phyloP scores from a whole-genome alignment of 2,329 filamentous ascomycete genomes.

The Colletotrichum sp. region DNA sequence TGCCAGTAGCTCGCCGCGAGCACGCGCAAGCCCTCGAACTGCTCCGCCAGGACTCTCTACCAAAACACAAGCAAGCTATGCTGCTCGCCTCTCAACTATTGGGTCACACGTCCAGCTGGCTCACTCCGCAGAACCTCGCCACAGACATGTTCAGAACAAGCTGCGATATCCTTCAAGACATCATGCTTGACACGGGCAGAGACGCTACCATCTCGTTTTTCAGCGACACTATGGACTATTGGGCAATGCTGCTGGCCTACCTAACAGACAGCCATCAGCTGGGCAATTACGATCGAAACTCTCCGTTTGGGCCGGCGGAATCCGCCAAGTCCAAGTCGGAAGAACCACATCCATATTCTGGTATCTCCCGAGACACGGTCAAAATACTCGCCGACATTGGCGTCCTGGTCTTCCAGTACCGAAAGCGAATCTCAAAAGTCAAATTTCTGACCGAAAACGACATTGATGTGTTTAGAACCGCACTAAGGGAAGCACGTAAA shows the following conservation, averaged over 20 bases:
- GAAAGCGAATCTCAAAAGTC: constrained; percentile 20
- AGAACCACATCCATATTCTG: constrained; percentile 24
- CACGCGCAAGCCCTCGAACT: constrained; percentile 16
- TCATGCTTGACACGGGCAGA: neutral
- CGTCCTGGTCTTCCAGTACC: constrained; percentile 23
- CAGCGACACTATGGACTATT: constrained; percentile 25
- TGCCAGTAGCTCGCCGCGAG: constrained; percentile 3
- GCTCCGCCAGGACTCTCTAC: neutral
- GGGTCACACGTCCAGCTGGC: constrained; percentile 26
- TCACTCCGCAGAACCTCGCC: constrained; percentile 24
- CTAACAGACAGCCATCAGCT: constrained; percentile 24
- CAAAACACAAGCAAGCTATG: neutral
- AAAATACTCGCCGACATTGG: constrained; percentile 21
- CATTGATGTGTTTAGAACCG: constrained; percentile 18
- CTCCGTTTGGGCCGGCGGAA: neutral
- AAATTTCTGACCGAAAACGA: constrained; percentile 24
- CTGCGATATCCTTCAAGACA: neutral
- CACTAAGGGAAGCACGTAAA: constrained; percentile 15
- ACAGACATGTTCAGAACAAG: constrained; percentile 20
- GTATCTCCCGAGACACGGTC: constrained; percentile 20
- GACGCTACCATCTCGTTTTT: constrained; percentile 15
- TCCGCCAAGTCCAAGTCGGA: neutral
- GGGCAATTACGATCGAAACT: neutral
- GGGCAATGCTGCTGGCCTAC: constrained; percentile 27
- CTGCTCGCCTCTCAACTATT: constrained; percentile 19